Percentiles rank a stretch among this genome's conserved stretches.
Evolutionary conservation across 257 asterid genomes (phyloP).

Genomic region (Nicotiana noctiflora): DNA sequence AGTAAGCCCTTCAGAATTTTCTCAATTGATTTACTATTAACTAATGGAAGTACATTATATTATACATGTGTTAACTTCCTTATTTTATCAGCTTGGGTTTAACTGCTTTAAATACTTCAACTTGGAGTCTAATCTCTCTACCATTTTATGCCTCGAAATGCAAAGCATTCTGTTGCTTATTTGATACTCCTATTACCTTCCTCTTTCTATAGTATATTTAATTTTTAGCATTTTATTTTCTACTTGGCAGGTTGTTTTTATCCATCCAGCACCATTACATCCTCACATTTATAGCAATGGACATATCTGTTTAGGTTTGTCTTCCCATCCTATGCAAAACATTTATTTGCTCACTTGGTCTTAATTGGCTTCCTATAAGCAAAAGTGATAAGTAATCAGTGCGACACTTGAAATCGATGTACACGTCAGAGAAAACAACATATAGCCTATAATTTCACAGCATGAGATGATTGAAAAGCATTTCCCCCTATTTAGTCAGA

Average conservation of each 20-base stretch:
- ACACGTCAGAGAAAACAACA: not conserved
- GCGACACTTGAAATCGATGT: not conserved
- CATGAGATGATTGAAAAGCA: not conserved
- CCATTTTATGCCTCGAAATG: not conserved
- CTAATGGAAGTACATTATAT: not conserved
- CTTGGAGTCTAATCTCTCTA: not conserved
- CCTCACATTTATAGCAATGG: constrained; percentile 96
- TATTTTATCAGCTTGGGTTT: not conserved
- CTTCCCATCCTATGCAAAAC: not conserved
- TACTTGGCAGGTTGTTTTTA: constrained; percentile 54
- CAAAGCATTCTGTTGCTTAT: not conserved
- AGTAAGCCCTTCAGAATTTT: not conserved
- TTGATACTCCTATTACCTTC: not conserved
- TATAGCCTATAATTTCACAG: not conserved
- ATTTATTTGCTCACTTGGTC: not conserved
- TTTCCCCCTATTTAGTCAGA: not conserved
- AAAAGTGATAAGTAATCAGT: not conserved
- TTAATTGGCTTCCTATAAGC: not conserved
- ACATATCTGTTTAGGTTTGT: constrained; percentile 86
- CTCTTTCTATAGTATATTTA: not conserved
- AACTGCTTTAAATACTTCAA: not conserved
- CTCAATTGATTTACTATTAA: not conserved
- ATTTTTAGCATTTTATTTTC: not conserved
- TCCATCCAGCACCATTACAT: constrained; percentile 83
- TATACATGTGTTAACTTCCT: not conserved